A percentile compares a stretch with the other conserved stretches of the same genome.
These are phyloP conservation scores for Plasmodium gonderi DNA, from an alignment of 169 alveolate species.

Conservation along the genomic window DNA sequence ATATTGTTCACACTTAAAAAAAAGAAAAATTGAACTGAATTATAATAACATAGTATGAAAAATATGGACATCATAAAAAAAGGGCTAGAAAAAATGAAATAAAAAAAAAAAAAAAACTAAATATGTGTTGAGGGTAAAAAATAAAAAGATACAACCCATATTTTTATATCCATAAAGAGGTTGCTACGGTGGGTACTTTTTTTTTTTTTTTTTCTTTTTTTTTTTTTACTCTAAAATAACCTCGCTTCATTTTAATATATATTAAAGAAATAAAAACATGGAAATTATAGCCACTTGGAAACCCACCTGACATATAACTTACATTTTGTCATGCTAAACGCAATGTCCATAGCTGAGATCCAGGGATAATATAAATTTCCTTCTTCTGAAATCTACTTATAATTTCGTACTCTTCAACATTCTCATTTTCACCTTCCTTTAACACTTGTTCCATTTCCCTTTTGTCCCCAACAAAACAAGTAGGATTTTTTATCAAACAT, in stretches of 20 bases:
- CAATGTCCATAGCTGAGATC: constrained; percentile 58
- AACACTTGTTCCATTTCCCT: not conserved
- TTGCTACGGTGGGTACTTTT: not conserved
- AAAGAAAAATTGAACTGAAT: no score
- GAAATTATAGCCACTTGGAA: not conserved
- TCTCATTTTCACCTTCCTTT: not conserved
- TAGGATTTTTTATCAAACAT: not conserved
- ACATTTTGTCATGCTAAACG: not conserved
- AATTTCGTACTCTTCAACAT: not conserved
- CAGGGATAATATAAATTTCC: constrained; percentile 47
- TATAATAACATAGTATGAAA: no score
- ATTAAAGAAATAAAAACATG: not conserved
- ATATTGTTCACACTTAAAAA: not conserved
- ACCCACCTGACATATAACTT: not conserved
- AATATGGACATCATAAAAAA: no score
- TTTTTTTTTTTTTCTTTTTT: not conserved
- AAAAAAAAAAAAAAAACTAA: not conserved
- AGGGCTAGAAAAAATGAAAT: no score
- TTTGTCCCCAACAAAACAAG: not conserved
- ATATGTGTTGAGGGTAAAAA: not conserved
- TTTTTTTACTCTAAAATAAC: not conserved
- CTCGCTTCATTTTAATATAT: not conserved
- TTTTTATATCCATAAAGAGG: not conserved
- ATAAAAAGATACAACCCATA: not conserved
- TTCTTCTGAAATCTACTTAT: constrained; percentile 65